Percentiles rank a stretch among this genome's conserved stretches.
These are phyloP conservation scores for Rhododendron ferrugineum DNA, from an alignment of 148 eudicot species.

Conservation along the genomic window DNA sequence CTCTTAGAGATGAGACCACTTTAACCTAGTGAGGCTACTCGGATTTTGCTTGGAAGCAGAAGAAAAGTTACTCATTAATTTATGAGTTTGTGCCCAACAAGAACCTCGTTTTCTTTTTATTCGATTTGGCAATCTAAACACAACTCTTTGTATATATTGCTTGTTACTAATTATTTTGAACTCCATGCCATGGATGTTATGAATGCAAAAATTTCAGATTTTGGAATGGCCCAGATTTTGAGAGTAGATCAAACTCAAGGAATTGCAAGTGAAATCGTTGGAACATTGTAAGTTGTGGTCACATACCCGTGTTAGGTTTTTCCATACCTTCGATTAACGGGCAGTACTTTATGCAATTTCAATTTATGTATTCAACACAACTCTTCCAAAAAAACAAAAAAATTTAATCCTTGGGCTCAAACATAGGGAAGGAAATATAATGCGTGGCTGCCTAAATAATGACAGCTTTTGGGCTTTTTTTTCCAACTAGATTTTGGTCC, in stretches of 20 bases:
- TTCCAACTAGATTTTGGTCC: background rate
- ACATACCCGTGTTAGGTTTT: background rate
- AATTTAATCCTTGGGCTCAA: background rate
- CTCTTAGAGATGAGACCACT: too few species aligned
- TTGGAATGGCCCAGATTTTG: conserved; percentile 11
- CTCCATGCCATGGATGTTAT: background rate
- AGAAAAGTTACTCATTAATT: too few species aligned
- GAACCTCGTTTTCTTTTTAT: background rate
- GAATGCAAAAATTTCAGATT: conserved; percentile 8
- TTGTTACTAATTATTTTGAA: too few species aligned
- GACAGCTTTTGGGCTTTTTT: background rate
- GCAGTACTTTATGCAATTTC: background rate
- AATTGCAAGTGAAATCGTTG: conserved; percentile 12
- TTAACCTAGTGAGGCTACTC: too few species aligned
- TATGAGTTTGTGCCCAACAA: too few species aligned
- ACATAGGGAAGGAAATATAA: background rate
- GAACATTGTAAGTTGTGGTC: conserved; percentile 13
- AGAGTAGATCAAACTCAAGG: conserved; percentile 15
- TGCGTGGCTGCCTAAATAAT: background rate
- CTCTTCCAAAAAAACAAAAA: background rate
- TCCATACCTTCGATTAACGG: background rate
- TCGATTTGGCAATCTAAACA: background rate
- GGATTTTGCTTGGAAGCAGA: too few species aligned
- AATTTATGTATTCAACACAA: background rate
- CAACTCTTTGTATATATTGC: too few species aligned